Conservation (phyloP, 179 eudicot genomes). For the Carnegiea gigantea region DNA sequence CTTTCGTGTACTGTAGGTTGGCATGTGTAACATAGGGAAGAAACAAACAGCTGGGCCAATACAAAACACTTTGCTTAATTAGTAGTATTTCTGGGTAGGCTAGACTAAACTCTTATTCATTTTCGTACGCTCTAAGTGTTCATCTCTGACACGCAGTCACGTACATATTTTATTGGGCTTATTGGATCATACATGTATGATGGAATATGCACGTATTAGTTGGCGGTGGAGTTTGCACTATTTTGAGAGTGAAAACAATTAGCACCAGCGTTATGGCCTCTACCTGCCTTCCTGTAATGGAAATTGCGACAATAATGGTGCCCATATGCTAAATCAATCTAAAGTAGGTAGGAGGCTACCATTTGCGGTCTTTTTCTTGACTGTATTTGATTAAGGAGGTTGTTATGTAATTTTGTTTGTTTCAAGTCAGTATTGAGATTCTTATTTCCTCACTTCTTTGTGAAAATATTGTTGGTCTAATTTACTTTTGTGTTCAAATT, state of each 20-base stretch:
- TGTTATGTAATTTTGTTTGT: background rate
- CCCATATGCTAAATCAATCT: background rate
- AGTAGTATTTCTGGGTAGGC: background rate
- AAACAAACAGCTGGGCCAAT: background rate
- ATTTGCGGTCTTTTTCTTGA: background rate
- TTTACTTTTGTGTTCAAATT: too few relatives aligned
- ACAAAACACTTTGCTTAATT: background rate
- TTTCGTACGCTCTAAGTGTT: too few relatives aligned
- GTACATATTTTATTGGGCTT: background rate
- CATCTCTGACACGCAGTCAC: background rate
- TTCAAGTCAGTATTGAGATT: too few relatives aligned
- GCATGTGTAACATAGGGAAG: background rate
- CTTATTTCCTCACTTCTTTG: background rate
- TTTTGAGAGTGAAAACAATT: background rate
- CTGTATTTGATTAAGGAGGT: background rate
- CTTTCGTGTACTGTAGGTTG: background rate
- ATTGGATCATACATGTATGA: background rate
- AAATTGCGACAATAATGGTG: background rate
- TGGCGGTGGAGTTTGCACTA: background rate
- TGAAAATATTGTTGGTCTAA: too few relatives aligned
- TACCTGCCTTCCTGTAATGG: conserved; percentile 1
- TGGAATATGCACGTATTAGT: background rate
- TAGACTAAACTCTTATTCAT: background rate
- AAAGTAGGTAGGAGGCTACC: background rate
- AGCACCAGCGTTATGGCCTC: background rate